Percentiles rank a stretch among this genome's conserved stretches.
These are phyloP conservation scores for Magnaporthales sp. DNA, from an alignment of 2,329 filamentous ascomycete species.

Conservation along the genomic window DNA sequence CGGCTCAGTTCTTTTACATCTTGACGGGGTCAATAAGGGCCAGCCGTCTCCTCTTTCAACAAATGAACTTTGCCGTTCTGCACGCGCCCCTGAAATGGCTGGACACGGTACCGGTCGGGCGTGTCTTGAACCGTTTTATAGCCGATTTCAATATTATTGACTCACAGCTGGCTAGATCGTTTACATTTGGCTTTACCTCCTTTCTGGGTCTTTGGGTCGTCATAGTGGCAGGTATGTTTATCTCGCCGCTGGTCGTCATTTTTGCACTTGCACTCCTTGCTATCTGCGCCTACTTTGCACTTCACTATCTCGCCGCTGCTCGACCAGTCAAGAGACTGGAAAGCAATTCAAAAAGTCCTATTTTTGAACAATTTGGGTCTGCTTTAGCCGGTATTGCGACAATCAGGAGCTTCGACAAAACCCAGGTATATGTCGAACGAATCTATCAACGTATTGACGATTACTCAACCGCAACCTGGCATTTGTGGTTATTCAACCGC, in stretches of 20 bases:
- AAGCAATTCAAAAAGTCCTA: slow-evolving; percentile 66
- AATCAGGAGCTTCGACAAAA: slow-evolving; percentile 67
- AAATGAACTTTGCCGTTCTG: slow-evolving; percentile 57
- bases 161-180: slow-evolving; percentile 52
- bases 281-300: slow-evolving; percentile 48
- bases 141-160: slow-evolving; percentile 70
- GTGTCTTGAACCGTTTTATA: slow-evolving; percentile 71
- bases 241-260: slow-evolving; percentile 58
- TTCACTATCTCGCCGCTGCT: slow-evolving; percentile 57
- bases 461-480: slow-evolving; percentile 56
- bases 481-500: slow-evolving; percentile 64
- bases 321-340: slow-evolving; percentile 71
- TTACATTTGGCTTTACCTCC: slow-evolving; percentile 52
- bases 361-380: slow-evolving; percentile 73
- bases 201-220: slow-evolving; percentile 55
- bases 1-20: slow-evolving; percentile 53
- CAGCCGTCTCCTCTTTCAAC: slow-evolving; percentile 59
- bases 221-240: slow-evolving; percentile 57
- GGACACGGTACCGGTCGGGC: slow-evolving; percentile 69
- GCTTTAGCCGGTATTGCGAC: slow-evolving; percentile 65
- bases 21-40: slow-evolving; percentile 59
- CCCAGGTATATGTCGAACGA: slow-evolving; percentile 53
- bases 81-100: slow-evolving; percentile 68
- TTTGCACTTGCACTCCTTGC: slow-evolving; percentile 49
- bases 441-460: slow-evolving; percentile 67